Percentiles rank a stretch among this genome's conserved stretches.
phyloP scores from a whole-genome alignment of 192 early-diverging fungal genomes.

The Ramicandelaber brevisporus region DNA sequence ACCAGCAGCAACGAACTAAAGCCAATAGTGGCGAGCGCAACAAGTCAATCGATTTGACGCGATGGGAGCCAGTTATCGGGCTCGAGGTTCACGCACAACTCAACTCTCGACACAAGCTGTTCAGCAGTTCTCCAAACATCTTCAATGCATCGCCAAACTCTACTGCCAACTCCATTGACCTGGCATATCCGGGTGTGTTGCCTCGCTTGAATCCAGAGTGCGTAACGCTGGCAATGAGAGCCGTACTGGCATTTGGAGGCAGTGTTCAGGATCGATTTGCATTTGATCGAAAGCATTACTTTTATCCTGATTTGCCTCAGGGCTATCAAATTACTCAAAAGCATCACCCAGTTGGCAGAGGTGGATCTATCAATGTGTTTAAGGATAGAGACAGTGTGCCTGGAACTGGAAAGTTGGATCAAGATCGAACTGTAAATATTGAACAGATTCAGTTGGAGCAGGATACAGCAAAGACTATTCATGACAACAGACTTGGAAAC shows the following conservation, averaged over 20 bases:
- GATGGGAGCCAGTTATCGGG: constrained; percentile 57
- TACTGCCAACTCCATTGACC: constrained; percentile 46
- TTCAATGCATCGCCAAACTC: constrained; percentile 36
- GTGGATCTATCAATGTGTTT: constrained; percentile 31
- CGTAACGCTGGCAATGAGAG: constrained; percentile 40
- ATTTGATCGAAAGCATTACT: constrained; percentile 92
- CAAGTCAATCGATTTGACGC: too few relatives aligned
- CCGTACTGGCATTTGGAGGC: constrained; percentile 39
- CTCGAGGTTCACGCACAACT: constrained; percentile 82
- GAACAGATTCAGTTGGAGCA: constrained; percentile 80
- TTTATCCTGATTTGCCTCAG: constrained; percentile 75
- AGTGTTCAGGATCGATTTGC: constrained; percentile 32
- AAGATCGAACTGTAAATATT: constrained; percentile 23
- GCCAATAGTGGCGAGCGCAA: too few relatives aligned
- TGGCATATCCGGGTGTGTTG: constrained; percentile 64
- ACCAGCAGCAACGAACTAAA: too few relatives aligned
- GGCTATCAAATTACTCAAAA: constrained; percentile 94
- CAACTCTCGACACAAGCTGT: constrained; percentile 47
- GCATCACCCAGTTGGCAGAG: constrained; percentile 45
- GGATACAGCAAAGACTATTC: constrained; percentile 70
- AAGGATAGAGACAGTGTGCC: constrained; percentile 6
- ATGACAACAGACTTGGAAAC: constrained; percentile 26
- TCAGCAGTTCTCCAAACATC: constrained; percentile 28
- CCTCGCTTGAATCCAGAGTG: constrained; percentile 53
- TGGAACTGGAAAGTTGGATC: neutral